Evolutionary conservation across 208 protist genomes (phyloP), one percentile per base, ranked within the genome.

Genomic region (Balamuthia mandrillaris): DNA sequence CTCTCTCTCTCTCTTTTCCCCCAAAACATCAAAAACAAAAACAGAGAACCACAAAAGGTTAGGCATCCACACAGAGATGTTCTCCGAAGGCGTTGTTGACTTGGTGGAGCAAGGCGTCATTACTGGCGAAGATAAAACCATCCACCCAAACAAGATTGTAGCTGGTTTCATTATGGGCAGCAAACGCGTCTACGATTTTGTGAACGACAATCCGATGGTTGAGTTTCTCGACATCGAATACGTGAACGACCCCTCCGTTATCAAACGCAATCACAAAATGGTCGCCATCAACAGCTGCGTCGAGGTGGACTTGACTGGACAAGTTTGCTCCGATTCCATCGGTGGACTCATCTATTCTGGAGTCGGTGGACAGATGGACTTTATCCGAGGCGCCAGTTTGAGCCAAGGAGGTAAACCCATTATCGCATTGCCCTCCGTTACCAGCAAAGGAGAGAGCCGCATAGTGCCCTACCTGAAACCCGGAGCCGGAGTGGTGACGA

Each of bases 41-140:
- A n/a, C n/a, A n/a, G 31, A n/a, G 6, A 41, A 56, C 24, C 65
- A 49, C 39, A 51, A 87, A 24, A 54, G 88, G 44, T 86, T 93
- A 1, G 91, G 91, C 44, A 89, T 93, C 44, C 91, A 93, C 82
- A 93, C 91, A 5, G 91, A 93, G 72, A 91, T 93, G 88, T 86
- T 93, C 39, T 58, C 52, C 39, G 89, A 93, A 29, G 89, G 88
- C 29, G 24, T 90, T 4, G 54, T 88, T 24, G 81, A 88, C 31
- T 54, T 93, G 2, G 14, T 93, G 2, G 27, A 91, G 31, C 49
- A n/a, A 7, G 91, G 91, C n/a, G 90, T 85, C 16, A 86, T 86
- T 35, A 84, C 52, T 24, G 72, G 72, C 77, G 60, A 84, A 21
- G 44, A 90, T 27, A 91, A 91, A 35, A 49, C 39, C 44, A 29